Percentiles rank a stretch among this genome's conserved stretches.
Conservation (phyloP, 2,329 filamentous ascomycete species). For the Cladosporium sp. region DNA sequence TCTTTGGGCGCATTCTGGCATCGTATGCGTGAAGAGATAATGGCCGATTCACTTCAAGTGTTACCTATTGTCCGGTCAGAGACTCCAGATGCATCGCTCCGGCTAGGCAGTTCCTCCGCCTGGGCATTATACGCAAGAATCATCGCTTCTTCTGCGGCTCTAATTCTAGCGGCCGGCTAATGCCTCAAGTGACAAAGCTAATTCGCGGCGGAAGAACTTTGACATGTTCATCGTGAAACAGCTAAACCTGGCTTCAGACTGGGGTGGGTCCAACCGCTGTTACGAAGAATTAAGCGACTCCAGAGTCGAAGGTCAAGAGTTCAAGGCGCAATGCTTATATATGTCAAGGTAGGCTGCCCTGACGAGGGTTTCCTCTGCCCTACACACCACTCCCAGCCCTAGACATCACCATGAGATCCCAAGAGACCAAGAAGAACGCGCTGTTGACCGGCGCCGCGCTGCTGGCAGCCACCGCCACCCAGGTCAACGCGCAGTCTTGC, state of each 20-base stretch:
- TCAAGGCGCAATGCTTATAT: constrained; percentile 4
- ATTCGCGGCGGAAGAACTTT: too few species aligned
- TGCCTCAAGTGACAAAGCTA: too few species aligned
- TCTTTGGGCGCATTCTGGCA: too few species aligned
- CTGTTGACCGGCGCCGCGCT: constrained; percentile 11
- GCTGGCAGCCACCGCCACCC: constrained; percentile 6
- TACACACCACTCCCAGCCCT: background rate
- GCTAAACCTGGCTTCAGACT: background rate
- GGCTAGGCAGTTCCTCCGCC: too few species aligned
- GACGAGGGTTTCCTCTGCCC: constrained; percentile 6
- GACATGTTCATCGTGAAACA: too few species aligned
- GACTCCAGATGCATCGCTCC: too few species aligned
- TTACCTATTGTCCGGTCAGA: too few species aligned
- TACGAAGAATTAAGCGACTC: constrained; percentile 4
- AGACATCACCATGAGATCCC: constrained; percentile 6
- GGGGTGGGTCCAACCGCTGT: constrained; percentile 2
- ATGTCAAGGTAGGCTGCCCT: constrained; percentile 1
- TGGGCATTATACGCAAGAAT: too few species aligned
- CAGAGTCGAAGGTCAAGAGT: background rate
- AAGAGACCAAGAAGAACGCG: constrained; percentile 4
- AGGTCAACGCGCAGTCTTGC: constrained; percentile 31
- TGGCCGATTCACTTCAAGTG: too few species aligned
- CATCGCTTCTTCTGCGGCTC: too few species aligned
- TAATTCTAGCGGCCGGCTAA: too few species aligned
- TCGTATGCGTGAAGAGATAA: too few species aligned